Percentiles rank a stretch among this genome's conserved stretches.
These are phyloP conservation scores for Uronychia setigera DNA, from an alignment of 73 alveolate species.

Conservation along the genomic window DNA sequence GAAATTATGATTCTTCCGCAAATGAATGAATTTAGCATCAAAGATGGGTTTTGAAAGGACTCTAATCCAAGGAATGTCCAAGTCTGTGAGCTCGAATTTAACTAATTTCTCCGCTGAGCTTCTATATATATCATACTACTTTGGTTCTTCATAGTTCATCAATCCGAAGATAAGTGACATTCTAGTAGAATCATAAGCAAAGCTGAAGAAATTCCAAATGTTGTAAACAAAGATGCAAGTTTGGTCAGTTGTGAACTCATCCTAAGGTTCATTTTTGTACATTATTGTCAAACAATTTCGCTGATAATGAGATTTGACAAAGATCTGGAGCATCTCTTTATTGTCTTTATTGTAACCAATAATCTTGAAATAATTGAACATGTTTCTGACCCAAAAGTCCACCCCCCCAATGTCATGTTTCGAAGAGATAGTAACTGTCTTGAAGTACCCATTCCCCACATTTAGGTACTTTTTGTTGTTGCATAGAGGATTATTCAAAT, in stretches of 20 bases:
- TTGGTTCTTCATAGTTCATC: neutral
- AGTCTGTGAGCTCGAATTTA: neutral
- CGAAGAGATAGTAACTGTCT: neutral
- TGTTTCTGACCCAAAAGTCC: neutral
- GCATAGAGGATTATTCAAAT: neutral
- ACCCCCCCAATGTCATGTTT: neutral
- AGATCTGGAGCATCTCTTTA: neutral
- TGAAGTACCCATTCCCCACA: neutral
- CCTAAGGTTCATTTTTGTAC: neutral
- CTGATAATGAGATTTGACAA: neutral
- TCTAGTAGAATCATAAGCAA: neutral
- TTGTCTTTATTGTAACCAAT: neutral
- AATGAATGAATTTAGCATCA: neutral
- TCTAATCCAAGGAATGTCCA: neutral
- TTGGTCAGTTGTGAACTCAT: neutral
- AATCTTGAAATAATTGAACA: neutral
- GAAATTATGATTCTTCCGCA: neutral
- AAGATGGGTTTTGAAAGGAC: neutral
- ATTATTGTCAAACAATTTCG: neutral
- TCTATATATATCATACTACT: neutral
- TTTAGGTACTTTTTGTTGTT: neutral
- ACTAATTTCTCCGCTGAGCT: neutral
- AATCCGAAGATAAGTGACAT: neutral
- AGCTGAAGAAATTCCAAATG: neutral
- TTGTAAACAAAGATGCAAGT: neutral